Base-by-base conservation (phyloP, 805 yeast genomes). In the Candida caryicola region DNA sequence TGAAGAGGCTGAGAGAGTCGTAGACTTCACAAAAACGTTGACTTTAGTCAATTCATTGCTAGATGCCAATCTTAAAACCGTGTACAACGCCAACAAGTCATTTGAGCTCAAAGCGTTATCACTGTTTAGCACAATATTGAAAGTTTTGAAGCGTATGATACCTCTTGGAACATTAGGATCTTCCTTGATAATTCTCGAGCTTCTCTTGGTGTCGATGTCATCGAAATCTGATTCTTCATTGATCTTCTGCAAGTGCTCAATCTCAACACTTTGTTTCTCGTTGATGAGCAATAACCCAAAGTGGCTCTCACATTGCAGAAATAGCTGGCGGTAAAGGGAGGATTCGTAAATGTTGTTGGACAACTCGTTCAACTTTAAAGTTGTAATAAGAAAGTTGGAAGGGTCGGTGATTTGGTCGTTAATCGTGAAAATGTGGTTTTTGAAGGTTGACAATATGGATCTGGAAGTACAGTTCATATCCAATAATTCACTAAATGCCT, bases 101-200 rank as follows among this genome's bases (percentile, higher is more conserved):
- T 62, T 59, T 2, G 58, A 41, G 41, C 66, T 60, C 36, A 66
- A 47, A 9, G 59, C 41, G 43, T 63, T 63, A 35, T 57, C 63
- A 41, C 61, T 62, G 33, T 49, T 55, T 32, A 65, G 45, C 10
- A 66, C 47, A 13, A 64, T 44, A 44, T 58, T 60, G 9, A 63
- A 29, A 1, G 54, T 28, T 17, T 45, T 46, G 16, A 47, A 39
- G 5, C 40, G 44, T 31, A 47, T 41, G 13, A 46, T 35, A 8
- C 51, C 33, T 16, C 40, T 41, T 8, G 46, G 40, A 25, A 38
- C 14, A 3, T 10, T 2, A 16, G 16, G 31, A 15, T 39, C 36
- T n/a, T 36, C 33, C 18, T 38, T 49, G 13, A 31, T 15, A 8
- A 39, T 25, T 9, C 35, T 30, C 9, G 26, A 16, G 13, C 29